These are phyloP conservation scores for Apiospora marii DNA, from an alignment of 2,329 filamentous ascomycete species.

Conservation along the genomic window DNA sequence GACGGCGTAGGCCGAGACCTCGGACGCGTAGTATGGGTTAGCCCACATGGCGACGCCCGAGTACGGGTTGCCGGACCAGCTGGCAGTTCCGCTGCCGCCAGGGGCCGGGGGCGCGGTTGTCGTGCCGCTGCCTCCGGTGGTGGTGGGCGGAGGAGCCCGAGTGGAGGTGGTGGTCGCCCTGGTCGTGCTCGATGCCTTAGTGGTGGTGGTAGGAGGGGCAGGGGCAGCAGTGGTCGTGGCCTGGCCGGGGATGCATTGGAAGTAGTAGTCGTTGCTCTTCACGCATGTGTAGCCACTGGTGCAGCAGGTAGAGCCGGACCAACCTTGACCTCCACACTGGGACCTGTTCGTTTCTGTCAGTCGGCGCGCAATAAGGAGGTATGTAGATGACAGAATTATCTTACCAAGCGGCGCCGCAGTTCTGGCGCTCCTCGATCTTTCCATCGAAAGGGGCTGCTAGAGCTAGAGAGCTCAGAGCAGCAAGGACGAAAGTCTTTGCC, in stretches of 20 bases:
- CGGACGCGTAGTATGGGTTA: constrained; percentile 63
- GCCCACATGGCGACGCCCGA: constrained; percentile 58
- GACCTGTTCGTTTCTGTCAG: constrained; percentile 33
- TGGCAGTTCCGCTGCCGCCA: constrained; percentile 45
- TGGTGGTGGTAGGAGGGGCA: not conserved
- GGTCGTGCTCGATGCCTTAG: constrained; percentile 40
- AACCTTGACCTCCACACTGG: constrained; percentile 57
- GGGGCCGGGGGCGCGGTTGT: constrained; percentile 37
- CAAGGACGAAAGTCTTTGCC: constrained; percentile 42
- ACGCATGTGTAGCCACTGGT: constrained; percentile 47
- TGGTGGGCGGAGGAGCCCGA: constrained; percentile 21
- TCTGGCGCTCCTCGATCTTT: constrained; percentile 51
- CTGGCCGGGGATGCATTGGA: constrained; percentile 44
- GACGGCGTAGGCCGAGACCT: constrained; percentile 64
- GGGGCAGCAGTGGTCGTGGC: constrained; percentile 25
- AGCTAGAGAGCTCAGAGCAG: constrained; percentile 46
- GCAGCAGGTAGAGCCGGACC: constrained; percentile 54
- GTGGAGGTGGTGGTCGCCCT: constrained; percentile 34
- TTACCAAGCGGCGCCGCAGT: constrained; percentile 45
- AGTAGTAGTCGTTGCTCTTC: constrained; percentile 47
- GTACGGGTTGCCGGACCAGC: constrained; percentile 63
- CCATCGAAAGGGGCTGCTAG: constrained; percentile 52
- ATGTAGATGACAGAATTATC: constrained; percentile 17
- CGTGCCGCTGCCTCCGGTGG: constrained; percentile 32
- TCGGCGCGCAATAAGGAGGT: not conserved